A percentile compares a stretch with the other conserved stretches of the same genome.
phyloP scores from a whole-genome alignment of 2,329 filamentous ascomycete genomes.

The Colletotrichum sp. region DNA sequence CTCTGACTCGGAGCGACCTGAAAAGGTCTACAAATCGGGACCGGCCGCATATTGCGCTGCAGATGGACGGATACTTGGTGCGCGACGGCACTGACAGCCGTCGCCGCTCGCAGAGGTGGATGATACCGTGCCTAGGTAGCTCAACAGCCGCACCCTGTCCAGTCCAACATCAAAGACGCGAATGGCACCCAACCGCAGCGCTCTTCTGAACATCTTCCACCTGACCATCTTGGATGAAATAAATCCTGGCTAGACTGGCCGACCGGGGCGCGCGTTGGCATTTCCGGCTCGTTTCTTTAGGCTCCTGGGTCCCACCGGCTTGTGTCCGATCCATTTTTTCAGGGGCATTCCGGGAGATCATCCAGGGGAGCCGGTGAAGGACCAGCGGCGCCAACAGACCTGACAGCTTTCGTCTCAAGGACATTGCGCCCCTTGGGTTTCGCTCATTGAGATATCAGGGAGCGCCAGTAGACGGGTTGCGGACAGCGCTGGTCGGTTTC shows the following conservation, averaged over 20 bases:
- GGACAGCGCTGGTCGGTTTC: neutral
- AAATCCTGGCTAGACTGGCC: constrained; percentile 8
- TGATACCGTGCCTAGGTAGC: neutral
- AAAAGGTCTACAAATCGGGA: neutral
- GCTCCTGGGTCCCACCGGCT: constrained; percentile 17
- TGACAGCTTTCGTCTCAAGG: neutral
- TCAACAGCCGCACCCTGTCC: neutral
- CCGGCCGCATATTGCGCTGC: neutral
- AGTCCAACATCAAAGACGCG: neutral
- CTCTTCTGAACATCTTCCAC: neutral
- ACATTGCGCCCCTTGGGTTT: neutral
- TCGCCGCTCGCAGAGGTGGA: neutral
- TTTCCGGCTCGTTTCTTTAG: constrained; percentile 21
- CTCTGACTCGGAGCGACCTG: constrained; percentile 9
- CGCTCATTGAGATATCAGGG: neutral
- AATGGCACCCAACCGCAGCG: neutral
- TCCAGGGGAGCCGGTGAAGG: constrained; percentile 19
- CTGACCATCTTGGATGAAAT: neutral
- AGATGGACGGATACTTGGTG: neutral
- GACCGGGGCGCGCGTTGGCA: constrained; percentile 9
- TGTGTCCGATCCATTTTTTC: constrained; percentile 19
- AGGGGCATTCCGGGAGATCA: constrained; percentile 23
- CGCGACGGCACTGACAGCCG: neutral
- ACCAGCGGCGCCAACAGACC: neutral
- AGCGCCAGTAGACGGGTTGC: neutral